Evolutionary conservation across 192 early-diverging fungal species (phyloP), one percentile per base, ranked within the genome.

Genomic region (Coemansia pectinata): DNA sequence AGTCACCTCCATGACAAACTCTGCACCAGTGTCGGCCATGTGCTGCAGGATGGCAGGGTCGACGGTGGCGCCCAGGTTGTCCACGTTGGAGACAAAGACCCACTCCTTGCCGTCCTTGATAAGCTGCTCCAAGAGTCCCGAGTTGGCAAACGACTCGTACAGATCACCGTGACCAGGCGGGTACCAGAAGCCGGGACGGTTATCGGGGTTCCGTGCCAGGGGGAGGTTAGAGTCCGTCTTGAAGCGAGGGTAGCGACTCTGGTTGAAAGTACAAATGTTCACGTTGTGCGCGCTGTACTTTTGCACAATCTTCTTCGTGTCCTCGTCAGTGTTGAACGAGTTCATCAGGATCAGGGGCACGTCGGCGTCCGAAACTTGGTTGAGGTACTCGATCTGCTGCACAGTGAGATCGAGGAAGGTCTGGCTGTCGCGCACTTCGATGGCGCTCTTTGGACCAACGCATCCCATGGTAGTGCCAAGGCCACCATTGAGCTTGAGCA

Each of bases 321-420:
- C 98, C 15, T 92, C 91, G 79, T 99, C 96, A 5, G 98, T 99
- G 85, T 99, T 99, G 90, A 99, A 98, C n/a, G 98, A 99, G 88
- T 99, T 99, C 98, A 99, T 99, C 55, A 98, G 87, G 64, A 99
- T 97, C 71, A 98, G 90, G 5, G 98, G 98, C 9, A 99, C 96
- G 53, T 91, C 88, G 64, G 96, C 95, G 59, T 91, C 88, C 78
- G 96, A 88, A 27, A 88, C 85, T 60, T 88, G 88, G 88, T 99
- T 99, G 58, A 98, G 85, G 70, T 96, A 94, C 92, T 99, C 96
- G 72, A 99, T 96, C 79, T 99, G 98, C 70, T 96, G 93, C 27
- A 99, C 98, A 73, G 94, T 97, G 65, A 99, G 85, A 77, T 99
- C 98, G 58, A 99, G 87, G 72, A 99, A 99, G 50, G 98, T 98